Conservation (phyloP, 768 basidiomycete species). For the Boletellus sp. region DNA sequence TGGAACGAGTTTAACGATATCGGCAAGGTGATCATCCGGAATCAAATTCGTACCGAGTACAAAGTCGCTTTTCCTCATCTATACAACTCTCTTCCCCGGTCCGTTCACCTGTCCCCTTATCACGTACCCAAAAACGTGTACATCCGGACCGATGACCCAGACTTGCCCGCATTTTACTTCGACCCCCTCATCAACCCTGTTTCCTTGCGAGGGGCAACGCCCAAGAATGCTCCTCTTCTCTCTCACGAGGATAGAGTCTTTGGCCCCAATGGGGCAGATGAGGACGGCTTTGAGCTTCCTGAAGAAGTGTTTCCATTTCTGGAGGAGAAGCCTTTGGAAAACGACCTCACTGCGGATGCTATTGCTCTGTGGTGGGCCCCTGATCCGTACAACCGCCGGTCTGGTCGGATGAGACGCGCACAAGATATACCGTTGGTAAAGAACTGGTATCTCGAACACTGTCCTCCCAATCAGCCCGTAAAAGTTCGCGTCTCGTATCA, state of each 20-base stretch:
- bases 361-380: constrained; percentile 99
- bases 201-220: constrained; percentile 78
- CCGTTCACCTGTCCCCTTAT: constrained; percentile 88
- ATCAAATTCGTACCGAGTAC: constrained; percentile 98
- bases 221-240: constrained; percentile 79
- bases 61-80: constrained; percentile 98
- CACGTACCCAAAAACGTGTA: constrained; percentile 97
- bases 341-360: constrained; percentile 90
- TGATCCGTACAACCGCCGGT: constrained; percentile 90
- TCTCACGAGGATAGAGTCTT: constrained; percentile 93
- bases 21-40: constrained; percentile 98
- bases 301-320: constrained; percentile 79
- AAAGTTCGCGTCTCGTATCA: constrained; percentile 99
- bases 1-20: constrained; percentile 99
- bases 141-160: constrained; percentile 99
- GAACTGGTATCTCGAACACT: constrained; percentile 98
- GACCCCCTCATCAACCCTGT: constrained; percentile 98
- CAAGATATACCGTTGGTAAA: constrained; percentile 96
- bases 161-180: constrained; percentile 98
- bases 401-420: constrained; percentile 88
- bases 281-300: constrained; percentile 85
- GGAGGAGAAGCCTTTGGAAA: constrained; percentile 73
- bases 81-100: constrained; percentile 96
- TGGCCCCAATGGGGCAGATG: constrained; percentile 79
- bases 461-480: constrained; percentile 92